Percentiles rank a stretch among this genome's conserved stretches.
Evolutionary conservation across 441 rosid genomes (phyloP).

Genomic region (Dalechampia spathulata): DNA sequence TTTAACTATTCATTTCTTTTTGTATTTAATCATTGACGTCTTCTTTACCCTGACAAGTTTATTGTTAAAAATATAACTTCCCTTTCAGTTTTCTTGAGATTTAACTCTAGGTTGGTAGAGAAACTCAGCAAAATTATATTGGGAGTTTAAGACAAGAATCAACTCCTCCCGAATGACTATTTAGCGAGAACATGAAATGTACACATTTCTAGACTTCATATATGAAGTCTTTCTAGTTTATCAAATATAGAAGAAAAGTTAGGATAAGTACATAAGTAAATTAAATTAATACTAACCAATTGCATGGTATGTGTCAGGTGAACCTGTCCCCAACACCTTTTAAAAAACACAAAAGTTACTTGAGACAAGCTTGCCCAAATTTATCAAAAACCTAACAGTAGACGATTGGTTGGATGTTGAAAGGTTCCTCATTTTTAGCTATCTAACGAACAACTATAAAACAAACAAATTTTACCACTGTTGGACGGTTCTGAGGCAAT

Average conservation of each 20-base stretch:
- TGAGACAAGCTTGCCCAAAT: constrained; percentile 16
- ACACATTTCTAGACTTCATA: background rate
- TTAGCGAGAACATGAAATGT: background rate
- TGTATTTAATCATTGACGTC: too few species aligned
- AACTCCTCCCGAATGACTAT: too few species aligned
- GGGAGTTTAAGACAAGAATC: background rate
- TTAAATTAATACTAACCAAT: background rate
- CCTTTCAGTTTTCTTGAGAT: too few species aligned
- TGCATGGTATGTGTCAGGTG: background rate
- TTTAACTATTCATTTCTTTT: too few species aligned
- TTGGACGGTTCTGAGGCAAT: constrained; percentile 9
- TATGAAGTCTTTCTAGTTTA: background rate
- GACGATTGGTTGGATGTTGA: constrained; percentile 9
- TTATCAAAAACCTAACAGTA: background rate
- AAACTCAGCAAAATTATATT: too few species aligned
- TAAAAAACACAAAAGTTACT: constrained; percentile 1
- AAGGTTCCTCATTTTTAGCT: constrained; percentile 31
- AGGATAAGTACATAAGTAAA: background rate
- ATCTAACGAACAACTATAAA: constrained; percentile 31
- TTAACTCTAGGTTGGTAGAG: too few species aligned
- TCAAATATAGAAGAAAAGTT: background rate
- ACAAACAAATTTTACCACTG: constrained; percentile 21
- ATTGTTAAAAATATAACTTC: too few species aligned
- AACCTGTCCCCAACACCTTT: background rate
- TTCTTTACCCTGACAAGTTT: too few species aligned